Percentiles rank a stretch among this genome's conserved stretches.
Conservation (phyloP, 2,329 filamentous ascomycete genomes). For the Dothideomycetes sp. region DNA sequence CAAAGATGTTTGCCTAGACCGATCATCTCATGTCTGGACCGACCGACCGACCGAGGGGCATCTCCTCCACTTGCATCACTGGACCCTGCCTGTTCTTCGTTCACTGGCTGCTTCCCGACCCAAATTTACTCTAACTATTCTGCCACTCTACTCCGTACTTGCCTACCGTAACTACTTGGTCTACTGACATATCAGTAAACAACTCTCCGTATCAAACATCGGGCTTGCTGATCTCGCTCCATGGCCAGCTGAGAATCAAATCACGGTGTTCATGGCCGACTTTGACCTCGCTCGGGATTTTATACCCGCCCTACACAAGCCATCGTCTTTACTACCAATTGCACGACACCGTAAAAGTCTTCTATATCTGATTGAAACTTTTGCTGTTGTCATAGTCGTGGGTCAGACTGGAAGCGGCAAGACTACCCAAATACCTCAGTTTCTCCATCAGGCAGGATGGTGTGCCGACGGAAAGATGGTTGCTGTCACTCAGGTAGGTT, state of each 20-base stretch:
- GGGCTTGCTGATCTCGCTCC: no score
- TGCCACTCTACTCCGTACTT: no score
- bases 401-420: constrained; percentile 94
- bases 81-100: no score
- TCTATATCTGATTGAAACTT: constrained; percentile 77
- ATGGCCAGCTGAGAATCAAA: not conserved
- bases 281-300: constrained; percentile 34
- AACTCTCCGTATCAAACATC: no score
- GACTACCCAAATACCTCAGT: constrained; percentile 92
- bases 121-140: no score
- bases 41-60: no score
- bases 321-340: constrained; percentile 74
- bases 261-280: constrained; percentile 25
- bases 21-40: no score
- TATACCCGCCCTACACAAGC: constrained; percentile 80
- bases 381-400: constrained; percentile 77
- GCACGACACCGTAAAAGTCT: constrained; percentile 70
- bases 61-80: no score
- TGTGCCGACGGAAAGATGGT: constrained; percentile 73
- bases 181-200: no score
- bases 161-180: no score
- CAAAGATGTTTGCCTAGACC: no score
- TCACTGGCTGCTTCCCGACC: no score
- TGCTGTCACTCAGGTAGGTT: constrained; percentile 76
- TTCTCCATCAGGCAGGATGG: constrained; percentile 81